Conservation (phyloP, 2,329 filamentous ascomycete species). For the Pseudogymnoascus sp. region DNA sequence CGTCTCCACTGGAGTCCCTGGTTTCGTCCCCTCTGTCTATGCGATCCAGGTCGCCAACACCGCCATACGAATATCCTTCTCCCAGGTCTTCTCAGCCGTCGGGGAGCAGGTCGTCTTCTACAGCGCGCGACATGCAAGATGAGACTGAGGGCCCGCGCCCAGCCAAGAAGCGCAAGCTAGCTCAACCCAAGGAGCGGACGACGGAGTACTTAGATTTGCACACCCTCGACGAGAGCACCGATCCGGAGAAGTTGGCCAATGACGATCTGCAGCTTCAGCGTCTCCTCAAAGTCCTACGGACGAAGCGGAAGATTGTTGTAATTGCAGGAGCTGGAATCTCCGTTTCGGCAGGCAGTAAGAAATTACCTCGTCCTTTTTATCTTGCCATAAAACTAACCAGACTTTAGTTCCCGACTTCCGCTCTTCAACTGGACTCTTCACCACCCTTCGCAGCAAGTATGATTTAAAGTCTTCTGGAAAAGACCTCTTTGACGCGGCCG, state of each 20-base stretch:
- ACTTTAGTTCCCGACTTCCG: constrained; percentile 82
- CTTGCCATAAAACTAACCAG: constrained; percentile 19
- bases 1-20: constrained; percentile 1
- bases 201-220: constrained; percentile 76
- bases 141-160: constrained; percentile 55
- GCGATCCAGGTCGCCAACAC: constrained; percentile 31
- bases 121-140: constrained; percentile 18
- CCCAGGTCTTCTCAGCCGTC: constrained; percentile 24
- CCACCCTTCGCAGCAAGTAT: constrained; percentile 74
- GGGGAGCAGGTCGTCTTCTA: constrained; percentile 19
- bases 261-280: constrained; percentile 60
- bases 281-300: constrained; percentile 67
- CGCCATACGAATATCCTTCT: constrained; percentile 25
- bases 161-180: constrained; percentile 66
- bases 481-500: constrained; percentile 92
- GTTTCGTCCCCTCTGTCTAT: constrained; percentile 30
- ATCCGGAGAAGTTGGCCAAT: constrained; percentile 41
- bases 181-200: constrained; percentile 59
- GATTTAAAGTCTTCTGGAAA: constrained; percentile 91
- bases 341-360: constrained; percentile 83
- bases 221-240: constrained; percentile 37
- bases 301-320: constrained; percentile 93
- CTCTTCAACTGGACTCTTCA: constrained; percentile 84
- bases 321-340: constrained; percentile 96
- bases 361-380: constrained; percentile 18